Evolutionary conservation across 2,329 filamentous ascomycete species (phyloP).

Genomic region (Cytospora schulzeri): DNA sequence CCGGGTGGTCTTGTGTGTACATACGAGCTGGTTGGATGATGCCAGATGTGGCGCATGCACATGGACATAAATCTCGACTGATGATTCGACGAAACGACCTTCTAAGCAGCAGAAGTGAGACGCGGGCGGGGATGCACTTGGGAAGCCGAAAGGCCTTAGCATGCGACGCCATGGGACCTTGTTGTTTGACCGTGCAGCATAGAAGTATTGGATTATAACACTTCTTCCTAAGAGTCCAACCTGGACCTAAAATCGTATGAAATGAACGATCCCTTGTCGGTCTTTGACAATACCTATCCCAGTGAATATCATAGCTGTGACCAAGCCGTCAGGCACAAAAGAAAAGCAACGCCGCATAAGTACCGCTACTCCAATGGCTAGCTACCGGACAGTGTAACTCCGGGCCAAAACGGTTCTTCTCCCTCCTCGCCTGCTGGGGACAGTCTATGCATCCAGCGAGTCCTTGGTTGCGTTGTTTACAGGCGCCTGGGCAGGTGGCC

Average conservation of each 20-base stretch:
- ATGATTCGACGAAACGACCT: not conserved
- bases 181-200: not conserved
- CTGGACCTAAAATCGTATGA: not conserved
- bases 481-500: constrained; percentile 55
- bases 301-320: too few relatives aligned
- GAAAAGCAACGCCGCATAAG: not conserved
- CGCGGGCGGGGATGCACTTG: not conserved
- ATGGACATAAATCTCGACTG: not conserved
- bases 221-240: not conserved
- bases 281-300: not conserved
- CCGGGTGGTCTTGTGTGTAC: not conserved
- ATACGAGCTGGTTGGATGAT: not conserved
- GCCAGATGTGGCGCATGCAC: not conserved
- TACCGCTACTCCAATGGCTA: not conserved
- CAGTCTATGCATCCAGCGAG: constrained; percentile 39
- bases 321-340: too few relatives aligned
- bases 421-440: constrained; percentile 25
- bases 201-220: not conserved
- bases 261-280: not conserved
- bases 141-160: not conserved
- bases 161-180: not conserved
- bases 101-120: not conserved
- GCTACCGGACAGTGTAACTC: not conserved
- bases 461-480: constrained; percentile 61
- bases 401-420: not conserved